Conservation (phyloP, 2,329 filamentous ascomycete genomes). For the Parasarocladium wereldwijsianum region DNA sequence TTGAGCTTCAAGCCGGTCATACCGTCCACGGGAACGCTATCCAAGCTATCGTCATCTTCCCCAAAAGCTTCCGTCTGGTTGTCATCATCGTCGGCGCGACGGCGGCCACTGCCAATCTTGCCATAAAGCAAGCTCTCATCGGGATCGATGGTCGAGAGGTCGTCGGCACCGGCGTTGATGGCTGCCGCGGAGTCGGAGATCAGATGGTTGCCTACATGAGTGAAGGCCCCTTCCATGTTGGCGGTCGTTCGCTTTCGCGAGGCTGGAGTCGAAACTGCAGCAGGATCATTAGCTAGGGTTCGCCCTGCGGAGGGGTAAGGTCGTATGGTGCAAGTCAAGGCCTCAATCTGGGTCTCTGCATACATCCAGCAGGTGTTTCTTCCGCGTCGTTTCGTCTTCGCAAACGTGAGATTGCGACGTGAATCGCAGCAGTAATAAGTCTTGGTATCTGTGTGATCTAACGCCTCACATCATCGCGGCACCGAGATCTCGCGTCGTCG, state of each 20-base stretch:
- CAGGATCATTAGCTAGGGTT: background rate
- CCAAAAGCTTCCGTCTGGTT: constrained; percentile 74
- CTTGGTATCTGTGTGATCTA: constrained; percentile 3
- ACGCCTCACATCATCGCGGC: constrained; percentile 8
- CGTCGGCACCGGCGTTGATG: constrained; percentile 77
- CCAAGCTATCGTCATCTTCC: constrained; percentile 68
- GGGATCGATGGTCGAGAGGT: constrained; percentile 52
- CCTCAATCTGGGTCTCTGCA: too few species aligned
- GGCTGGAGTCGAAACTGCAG: constrained; percentile 1
- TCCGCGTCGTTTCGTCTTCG: too few species aligned
- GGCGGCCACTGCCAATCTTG: constrained; percentile 48
- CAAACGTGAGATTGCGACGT: too few species aligned
- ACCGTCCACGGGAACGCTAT: constrained; percentile 68
- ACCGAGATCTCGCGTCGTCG: background rate
- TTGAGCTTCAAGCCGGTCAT: constrained; percentile 48
- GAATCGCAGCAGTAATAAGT: too few species aligned
- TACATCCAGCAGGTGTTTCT: too few species aligned
- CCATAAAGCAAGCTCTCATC: constrained; percentile 73
- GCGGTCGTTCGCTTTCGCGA: constrained; percentile 4
- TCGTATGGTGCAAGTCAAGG: background rate
- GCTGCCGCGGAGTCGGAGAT: constrained; percentile 72
- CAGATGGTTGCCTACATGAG: constrained; percentile 73
- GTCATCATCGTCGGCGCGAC: constrained; percentile 76
- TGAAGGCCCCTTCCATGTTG: constrained; percentile 76
- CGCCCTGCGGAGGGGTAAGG: background rate